Conservation (phyloP, 495 filamentous ascomycete genomes). For the Aspergillus cavernicola region DNA sequence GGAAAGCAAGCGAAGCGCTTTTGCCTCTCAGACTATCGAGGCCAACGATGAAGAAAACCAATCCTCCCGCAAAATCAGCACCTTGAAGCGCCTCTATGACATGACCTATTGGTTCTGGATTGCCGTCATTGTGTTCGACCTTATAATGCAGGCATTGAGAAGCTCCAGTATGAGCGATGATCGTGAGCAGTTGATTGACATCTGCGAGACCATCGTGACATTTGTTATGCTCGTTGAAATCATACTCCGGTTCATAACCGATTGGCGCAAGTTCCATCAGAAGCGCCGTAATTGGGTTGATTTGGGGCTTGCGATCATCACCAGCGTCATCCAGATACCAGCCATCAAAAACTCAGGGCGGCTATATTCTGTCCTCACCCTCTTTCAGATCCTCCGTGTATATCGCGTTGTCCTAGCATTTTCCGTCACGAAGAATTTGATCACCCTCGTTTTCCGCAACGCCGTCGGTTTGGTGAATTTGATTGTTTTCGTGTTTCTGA, state of each 20-base stretch:
- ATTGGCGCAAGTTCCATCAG: slow-evolving; percentile 76
- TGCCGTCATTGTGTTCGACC: slow-evolving; percentile 68
- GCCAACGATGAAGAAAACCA: slow-evolving; percentile 32
- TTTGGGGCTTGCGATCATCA: slow-evolving; percentile 71
- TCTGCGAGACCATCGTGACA: slow-evolving; percentile 74
- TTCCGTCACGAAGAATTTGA: slow-evolving; percentile 77
- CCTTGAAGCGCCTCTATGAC: slow-evolving; percentile 65
- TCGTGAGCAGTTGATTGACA: slow-evolving; percentile 55
- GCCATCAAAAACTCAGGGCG: slow-evolving; percentile 70
- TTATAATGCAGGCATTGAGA: slow-evolving; percentile 70
- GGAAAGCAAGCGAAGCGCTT: slow-evolving; percentile 90
- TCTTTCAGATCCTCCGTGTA: slow-evolving; percentile 90
- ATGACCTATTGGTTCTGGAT: slow-evolving; percentile 79
- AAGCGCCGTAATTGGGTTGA: slow-evolving; percentile 75
- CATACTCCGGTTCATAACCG: slow-evolving; percentile 66
- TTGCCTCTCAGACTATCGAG: slow-evolving; percentile 70
- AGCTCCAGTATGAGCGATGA: slow-evolving; percentile 64
- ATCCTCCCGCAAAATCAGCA: slow-evolving; percentile 41
- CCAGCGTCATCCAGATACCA: slow-evolving; percentile 82
- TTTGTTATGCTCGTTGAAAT: slow-evolving; percentile 81
- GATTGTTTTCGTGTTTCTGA: slow-evolving; percentile 92
- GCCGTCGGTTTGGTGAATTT: slow-evolving; percentile 89
- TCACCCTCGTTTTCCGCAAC: slow-evolving; percentile 84
- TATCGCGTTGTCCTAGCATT: slow-evolving; percentile 91
- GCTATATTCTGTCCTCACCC: slow-evolving; percentile 81